Percentiles rank a stretch among this genome's conserved stretches.
Conservation (phyloP, 371 early-diverging fungal species). For the Mucor saturninus region DNA sequence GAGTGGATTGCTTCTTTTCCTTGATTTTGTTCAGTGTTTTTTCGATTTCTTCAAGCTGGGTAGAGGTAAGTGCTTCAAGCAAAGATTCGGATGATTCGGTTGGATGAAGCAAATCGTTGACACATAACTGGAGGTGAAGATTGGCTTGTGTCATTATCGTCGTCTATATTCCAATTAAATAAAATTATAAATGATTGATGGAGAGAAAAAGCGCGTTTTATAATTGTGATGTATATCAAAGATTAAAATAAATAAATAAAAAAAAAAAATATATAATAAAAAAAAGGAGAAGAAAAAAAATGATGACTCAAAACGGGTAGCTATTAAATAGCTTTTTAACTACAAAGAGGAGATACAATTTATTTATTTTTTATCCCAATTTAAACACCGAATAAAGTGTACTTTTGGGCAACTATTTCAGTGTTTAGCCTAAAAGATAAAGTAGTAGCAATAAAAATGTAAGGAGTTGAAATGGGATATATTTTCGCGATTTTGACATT, state of each 20-base stretch:
- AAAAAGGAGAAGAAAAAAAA: slow-evolving; percentile 3
- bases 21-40: slow-evolving; percentile 31
- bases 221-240: background rate
- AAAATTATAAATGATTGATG: background rate
- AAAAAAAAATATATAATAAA: background rate
- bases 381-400: slow-evolving; percentile 12
- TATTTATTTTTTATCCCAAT: slow-evolving; percentile 4
- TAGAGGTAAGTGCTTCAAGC: slow-evolving; percentile 32
- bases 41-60: slow-evolving; percentile 35
- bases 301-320: background rate
- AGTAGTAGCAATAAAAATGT: background rate
- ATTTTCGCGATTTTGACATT: background rate
- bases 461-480: background rate
- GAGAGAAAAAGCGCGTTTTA: slow-evolving; percentile 3
- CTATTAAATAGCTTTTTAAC: background rate
- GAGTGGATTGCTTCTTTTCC: slow-evolving; percentile 26
- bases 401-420: background rate
- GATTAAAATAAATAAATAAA: background rate
- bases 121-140: slow-evolving; percentile 31
- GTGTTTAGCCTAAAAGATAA: too few species aligned
- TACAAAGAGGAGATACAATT: slow-evolving; percentile 21
- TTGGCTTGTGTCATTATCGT: slow-evolving; percentile 7
- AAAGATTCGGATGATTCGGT: slow-evolving; percentile 35
- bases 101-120: slow-evolving; percentile 37
- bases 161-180: background rate